Conservation (phyloP, 1,139 yeast genomes). For the Hemisphaericaspora xylanilytica region DNA sequence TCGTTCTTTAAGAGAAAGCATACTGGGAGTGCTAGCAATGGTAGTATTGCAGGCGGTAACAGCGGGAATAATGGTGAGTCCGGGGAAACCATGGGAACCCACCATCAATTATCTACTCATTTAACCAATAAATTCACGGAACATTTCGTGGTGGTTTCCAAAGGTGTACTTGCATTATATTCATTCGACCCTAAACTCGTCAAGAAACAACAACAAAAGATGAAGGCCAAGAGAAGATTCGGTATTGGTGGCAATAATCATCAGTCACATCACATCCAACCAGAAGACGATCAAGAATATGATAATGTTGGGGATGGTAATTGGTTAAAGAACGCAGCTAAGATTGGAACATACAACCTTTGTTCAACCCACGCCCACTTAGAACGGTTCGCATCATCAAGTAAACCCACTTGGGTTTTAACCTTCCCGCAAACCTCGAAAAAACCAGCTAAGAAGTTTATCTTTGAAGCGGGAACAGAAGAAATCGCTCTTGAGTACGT, state of each 20-base stretch:
- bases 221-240: slow-evolving; percentile 14
- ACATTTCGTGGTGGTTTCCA: slow-evolving; percentile 54
- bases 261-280: slow-evolving; percentile 14
- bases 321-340: slow-evolving; percentile 57
- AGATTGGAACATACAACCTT: slow-evolving; percentile 47
- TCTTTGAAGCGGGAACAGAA: slow-evolving; percentile 60
- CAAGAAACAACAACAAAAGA: slow-evolving; percentile 43
- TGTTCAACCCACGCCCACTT: slow-evolving; percentile 50
- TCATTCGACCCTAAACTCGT: slow-evolving; percentile 50
- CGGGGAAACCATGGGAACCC: slow-evolving; percentile 4
- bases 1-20: slow-evolving; percentile 21
- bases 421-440: slow-evolving; percentile 40
- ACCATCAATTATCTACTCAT: slow-evolving; percentile 2
- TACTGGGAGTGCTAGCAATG: slow-evolving; percentile 6
- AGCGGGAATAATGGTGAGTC: background rate
- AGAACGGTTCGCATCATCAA: slow-evolving; percentile 23
- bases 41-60: no score
- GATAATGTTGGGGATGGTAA: slow-evolving; percentile 59
- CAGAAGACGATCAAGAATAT: slow-evolving; percentile 18
- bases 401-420: slow-evolving; percentile 36
- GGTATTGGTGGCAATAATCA: background rate
- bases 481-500: slow-evolving; percentile 72
- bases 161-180: slow-evolving; percentile 55
- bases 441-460: slow-evolving; percentile 35
- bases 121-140: slow-evolving; percentile 39